A percentile compares a stretch with the other conserved stretches of the same genome.
Conservation (phyloP, 768 basidiomycete genomes). For the Serendipita sp. region DNA sequence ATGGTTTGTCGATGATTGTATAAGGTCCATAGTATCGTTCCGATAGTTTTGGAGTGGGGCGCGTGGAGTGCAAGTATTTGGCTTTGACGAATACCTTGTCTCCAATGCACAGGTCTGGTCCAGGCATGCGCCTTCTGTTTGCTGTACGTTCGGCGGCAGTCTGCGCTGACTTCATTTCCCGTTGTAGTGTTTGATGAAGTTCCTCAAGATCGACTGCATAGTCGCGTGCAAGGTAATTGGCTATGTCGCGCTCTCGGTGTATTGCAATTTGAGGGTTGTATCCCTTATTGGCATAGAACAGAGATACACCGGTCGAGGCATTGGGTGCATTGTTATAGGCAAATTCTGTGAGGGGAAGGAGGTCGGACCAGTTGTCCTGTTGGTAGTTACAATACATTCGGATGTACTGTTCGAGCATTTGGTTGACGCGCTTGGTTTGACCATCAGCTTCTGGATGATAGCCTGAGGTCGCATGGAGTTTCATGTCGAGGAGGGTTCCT, state of each 20-base stretch:
- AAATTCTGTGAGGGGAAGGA: slow-evolving; percentile 21
- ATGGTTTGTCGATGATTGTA: slow-evolving; percentile 11
- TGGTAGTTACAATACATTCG: slow-evolving; percentile 17
- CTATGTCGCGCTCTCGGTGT: slow-evolving; percentile 11
- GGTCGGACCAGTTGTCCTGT: slow-evolving; percentile 22
- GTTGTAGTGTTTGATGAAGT: slow-evolving; percentile 13
- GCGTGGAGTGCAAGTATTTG: neutral
- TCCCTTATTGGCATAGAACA: slow-evolving; percentile 22
- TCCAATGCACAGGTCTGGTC: neutral
- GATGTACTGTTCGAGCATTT: slow-evolving; percentile 20
- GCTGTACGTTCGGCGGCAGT: slow-evolving; percentile 10
- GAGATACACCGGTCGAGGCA: slow-evolving; percentile 19
- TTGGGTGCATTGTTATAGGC: slow-evolving; percentile 19
- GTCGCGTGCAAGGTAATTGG: slow-evolving; percentile 12
- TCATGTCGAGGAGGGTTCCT: slow-evolving; percentile 3
- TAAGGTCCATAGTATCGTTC: slow-evolving; percentile 15
- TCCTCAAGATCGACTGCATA: slow-evolving; percentile 15
- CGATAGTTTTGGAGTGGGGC: slow-evolving; percentile 13
- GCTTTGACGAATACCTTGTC: neutral
- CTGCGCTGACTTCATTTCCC: slow-evolving; percentile 13
- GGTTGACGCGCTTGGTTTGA: slow-evolving; percentile 18
- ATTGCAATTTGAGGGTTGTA: slow-evolving; percentile 15
- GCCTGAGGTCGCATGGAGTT: slow-evolving; percentile 8
- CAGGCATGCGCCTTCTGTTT: slow-evolving; percentile 1
- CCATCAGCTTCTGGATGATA: slow-evolving; percentile 11